Evolutionary conservation across 129 eudicot species (phyloP).

Genomic region (Dittrichia graveolens): DNA sequence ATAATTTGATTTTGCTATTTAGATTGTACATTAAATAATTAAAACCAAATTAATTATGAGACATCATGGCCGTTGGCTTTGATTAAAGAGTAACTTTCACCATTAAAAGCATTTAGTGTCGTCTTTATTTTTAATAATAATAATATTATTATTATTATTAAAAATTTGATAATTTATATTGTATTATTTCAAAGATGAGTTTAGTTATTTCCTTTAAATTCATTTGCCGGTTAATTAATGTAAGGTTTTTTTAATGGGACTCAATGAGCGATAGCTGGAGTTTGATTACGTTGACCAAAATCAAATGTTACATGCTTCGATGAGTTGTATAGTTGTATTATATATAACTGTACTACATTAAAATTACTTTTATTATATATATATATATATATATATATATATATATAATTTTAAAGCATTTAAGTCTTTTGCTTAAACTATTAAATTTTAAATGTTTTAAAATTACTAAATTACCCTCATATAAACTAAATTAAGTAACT

Average conservation of each 20-base stretch:
- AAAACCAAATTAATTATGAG: conserved; percentile 32
- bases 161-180: not conserved
- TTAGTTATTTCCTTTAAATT: conserved; percentile 14
- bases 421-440: too few relatives aligned
- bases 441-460: too few relatives aligned
- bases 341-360: too few relatives aligned
- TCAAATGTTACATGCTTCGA: too few relatives aligned
- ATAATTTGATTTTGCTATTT: conserved; percentile 22
- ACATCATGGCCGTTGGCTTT: conserved; percentile 36
- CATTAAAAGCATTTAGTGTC: conserved; percentile 29
- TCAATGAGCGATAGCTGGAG: too few relatives aligned
- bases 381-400: too few relatives aligned
- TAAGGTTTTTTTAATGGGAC: not conserved
- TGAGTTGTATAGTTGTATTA: too few relatives aligned
- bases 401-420: too few relatives aligned
- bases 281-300: too few relatives aligned
- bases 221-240: conserved; percentile 14
- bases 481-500: too few relatives aligned
- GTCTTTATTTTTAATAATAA: conserved; percentile 2
- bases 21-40: conserved; percentile 15
- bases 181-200: not conserved
- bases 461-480: too few relatives aligned
- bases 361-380: too few relatives aligned
- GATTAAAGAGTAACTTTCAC: conserved; percentile 34
- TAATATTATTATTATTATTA: not conserved